Evolutionary conservation across 139 green algal species (phyloP), one percentile per base, ranked within the genome.

Genomic region (Micractinium sp.): DNA sequence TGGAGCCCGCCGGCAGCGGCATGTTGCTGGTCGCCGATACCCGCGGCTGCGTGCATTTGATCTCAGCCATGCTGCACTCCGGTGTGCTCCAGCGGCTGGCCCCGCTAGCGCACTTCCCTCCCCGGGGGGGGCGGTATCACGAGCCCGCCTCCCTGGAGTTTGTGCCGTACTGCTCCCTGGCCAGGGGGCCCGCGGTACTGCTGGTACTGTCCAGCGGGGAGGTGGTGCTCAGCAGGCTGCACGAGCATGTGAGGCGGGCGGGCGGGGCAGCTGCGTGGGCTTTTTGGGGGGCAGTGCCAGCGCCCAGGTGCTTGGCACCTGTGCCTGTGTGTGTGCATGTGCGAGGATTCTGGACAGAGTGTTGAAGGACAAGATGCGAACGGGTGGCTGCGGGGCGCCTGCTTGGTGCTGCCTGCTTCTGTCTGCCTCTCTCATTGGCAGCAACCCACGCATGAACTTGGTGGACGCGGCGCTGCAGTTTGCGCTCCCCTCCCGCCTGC

Each of bases 141-240:
- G 85, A 89, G 36, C 74, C 75, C 0, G 74, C 85, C 23, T 79
- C 74, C 35, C 53, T 89, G 85, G 38, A 89, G 75, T 76, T 47
- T 25, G 3, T 77, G 56, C 56, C 56, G 33, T 22, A 85, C 56
- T 35, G 74, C 85, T 3, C 60, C 56, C 75, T 89, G 74, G 85
- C 85, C 4, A 9, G 85, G 22, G 85, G 85, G 25, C 53, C 85
- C 0, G 75, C 74, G 22, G 47, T 75, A 73, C 71, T 81, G 71
- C 71, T 88, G 16, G 85, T 36, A 14, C 47, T 75, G 31, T 81
- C 85, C 31, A 74, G 47, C 47, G 47, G 73, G 0, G 71, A 88
- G 33, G 47, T 88, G 29, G 85, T 82, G 1, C 85, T 88, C 19
- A 67, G 35, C n/a, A 29, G 85, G 2, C 41, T 88, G 85, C 69